A percentile compares a stretch with the other conserved stretches of the same genome.
Evolutionary conservation across 345 rosid genomes (phyloP).

Genomic region (Gossypium rotundifolium): DNA sequence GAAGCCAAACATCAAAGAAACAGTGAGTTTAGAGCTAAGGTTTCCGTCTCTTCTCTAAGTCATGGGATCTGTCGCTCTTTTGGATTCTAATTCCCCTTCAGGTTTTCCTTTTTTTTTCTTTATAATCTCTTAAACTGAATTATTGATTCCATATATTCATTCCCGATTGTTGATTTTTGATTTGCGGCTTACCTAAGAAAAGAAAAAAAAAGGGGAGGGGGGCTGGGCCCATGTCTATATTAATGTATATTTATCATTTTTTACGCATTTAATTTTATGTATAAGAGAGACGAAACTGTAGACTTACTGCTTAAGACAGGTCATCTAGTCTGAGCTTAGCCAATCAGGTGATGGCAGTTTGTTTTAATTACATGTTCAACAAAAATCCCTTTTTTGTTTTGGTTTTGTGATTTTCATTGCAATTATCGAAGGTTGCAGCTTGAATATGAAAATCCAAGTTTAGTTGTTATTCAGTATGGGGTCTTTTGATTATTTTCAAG

Average conservation of each 20-base stretch:
- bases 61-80: slow-evolving; percentile 7
- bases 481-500: neutral
- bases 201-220: neutral
- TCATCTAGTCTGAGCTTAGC: neutral
- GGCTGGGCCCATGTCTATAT: slow-evolving; percentile 2
- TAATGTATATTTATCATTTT: neutral
- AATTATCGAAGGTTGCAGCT: neutral
- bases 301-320: neutral
- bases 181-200: neutral
- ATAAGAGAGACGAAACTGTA: neutral
- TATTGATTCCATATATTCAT: neutral
- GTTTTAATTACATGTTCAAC: neutral
- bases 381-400: neutral
- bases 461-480: neutral
- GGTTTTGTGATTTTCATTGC: neutral
- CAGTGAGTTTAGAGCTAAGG: neutral
- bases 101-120: neutral
- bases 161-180: neutral
- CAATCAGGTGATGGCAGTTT: neutral
- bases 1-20: neutral
- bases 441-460: neutral
- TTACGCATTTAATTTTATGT: neutral
- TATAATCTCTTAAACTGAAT: neutral
- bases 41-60: neutral
- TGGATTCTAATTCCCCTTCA: slow-evolving; percentile 9